These are phyloP conservation scores for Moesziomyces globuligerus DNA, from an alignment of 1,284 basidiomycete species.

Conservation along the genomic window DNA sequence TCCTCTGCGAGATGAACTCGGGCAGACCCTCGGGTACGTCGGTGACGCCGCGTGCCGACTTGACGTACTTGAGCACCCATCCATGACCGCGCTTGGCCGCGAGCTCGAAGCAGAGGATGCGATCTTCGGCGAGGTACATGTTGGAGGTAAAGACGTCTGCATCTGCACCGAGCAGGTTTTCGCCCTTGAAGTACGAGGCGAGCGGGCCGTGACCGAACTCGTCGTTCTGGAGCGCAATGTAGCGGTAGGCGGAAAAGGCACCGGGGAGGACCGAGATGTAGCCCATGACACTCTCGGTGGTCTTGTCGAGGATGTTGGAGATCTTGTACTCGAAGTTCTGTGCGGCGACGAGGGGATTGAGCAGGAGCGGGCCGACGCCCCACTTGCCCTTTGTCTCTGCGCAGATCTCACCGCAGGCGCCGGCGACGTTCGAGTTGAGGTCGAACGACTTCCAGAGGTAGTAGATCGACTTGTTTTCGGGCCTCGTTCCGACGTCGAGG, in stretches of 20 bases:
- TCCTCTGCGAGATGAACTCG: constrained; percentile 92
- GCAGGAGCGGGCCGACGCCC: constrained; percentile 78
- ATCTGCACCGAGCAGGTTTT: constrained; percentile 86
- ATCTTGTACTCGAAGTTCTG: constrained; percentile 96
- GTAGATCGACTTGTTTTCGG: constrained; percentile 94
- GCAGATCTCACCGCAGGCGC: constrained; percentile 80
- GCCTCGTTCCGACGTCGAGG: constrained; percentile 95
- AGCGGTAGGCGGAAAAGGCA: constrained; percentile 72
- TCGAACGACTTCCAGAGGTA: constrained; percentile 97
- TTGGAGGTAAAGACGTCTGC: constrained; percentile 92
- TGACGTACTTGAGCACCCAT: constrained; percentile 97
- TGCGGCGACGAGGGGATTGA: constrained; percentile 82
- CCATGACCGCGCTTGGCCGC: constrained; percentile 87
- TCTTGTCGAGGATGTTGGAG: constrained; percentile 65
- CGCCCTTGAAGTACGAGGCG: constrained; percentile 96
- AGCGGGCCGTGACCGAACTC: constrained; percentile 85
- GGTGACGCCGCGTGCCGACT: constrained; percentile 92
- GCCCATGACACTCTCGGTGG: constrained; percentile 64
- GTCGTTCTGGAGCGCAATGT: constrained; percentile 90
- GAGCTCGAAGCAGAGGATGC: constrained; percentile 92
- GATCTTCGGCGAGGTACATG: constrained; percentile 72
- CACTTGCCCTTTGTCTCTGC: constrained; percentile 63
- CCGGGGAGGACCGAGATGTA: constrained; percentile 64
- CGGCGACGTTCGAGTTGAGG: constrained; percentile 78
- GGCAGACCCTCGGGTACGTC: constrained; percentile 90